Percentiles rank a stretch among this genome's conserved stretches.
These are phyloP conservation scores for Eragrostis curvula DNA, from an alignment of 176 grass and related monocot species.

Conservation along the genomic window DNA sequence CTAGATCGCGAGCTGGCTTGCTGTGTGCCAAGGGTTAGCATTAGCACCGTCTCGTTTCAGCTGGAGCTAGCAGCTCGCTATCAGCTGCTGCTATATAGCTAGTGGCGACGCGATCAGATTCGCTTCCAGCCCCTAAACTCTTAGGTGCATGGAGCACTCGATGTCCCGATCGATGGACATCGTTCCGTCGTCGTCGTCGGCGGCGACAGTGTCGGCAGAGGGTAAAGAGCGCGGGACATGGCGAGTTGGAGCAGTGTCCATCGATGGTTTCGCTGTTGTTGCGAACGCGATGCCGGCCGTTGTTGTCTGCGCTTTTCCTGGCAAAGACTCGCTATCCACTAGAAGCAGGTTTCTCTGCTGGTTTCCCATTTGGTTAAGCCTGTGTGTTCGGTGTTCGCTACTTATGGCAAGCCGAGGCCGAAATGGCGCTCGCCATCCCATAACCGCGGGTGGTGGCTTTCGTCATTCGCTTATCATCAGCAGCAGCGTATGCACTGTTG, in stretches of 20 bases:
- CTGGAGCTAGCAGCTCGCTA: background rate
- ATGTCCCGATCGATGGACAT: too few relatives aligned
- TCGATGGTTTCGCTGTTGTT: slow-evolving; percentile 3
- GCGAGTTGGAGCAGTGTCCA: background rate
- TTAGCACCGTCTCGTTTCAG: too few relatives aligned
- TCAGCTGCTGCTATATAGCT: background rate
- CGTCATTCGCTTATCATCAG: background rate
- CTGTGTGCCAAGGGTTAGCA: background rate
- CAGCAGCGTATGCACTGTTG: background rate
- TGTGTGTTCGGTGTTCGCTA: background rate
- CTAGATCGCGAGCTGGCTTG: background rate
- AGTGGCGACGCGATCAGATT: background rate
- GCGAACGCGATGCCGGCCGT: background rate
- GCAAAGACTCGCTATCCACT: background rate
- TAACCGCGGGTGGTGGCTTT: background rate
- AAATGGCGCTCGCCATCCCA: background rate
- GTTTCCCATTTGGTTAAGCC: background rate
- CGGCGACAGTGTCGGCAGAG: background rate
- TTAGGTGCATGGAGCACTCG: slow-evolving; percentile 4
- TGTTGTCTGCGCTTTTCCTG: slow-evolving; percentile 31
- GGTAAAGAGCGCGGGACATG: slow-evolving; percentile 27
- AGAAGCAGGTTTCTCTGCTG: background rate
- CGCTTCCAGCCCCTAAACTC: background rate
- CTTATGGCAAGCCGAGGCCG: background rate
- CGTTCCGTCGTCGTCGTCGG: background rate